These are phyloP conservation scores for Teratosphaeria viscida DNA, from an alignment of 2,329 filamentous ascomycete species.

Conservation along the genomic window DNA sequence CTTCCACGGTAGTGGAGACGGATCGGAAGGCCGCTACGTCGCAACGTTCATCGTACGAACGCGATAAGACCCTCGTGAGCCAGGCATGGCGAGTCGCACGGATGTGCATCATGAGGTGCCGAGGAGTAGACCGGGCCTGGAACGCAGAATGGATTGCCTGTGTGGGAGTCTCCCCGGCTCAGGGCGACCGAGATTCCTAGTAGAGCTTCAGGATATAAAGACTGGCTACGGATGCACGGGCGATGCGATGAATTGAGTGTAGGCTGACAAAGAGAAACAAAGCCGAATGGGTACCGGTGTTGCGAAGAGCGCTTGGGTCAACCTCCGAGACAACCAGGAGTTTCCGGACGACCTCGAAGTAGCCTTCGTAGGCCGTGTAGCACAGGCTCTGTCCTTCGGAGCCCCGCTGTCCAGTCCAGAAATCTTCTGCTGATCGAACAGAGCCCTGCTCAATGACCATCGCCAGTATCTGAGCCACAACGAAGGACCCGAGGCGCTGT, in stretches of 20 bases:
- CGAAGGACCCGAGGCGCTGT: no score
- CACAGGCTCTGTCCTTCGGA: not conserved
- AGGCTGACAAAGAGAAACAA: not conserved
- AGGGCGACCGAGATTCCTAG: not conserved
- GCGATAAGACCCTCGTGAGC: not conserved
- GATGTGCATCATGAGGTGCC: not conserved
- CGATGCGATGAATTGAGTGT: not conserved
- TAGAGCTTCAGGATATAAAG: not conserved
- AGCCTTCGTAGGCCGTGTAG: not conserved
- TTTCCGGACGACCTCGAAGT: not conserved
- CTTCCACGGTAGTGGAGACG: not conserved
- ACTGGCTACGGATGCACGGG: not conserved
- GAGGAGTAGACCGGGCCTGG: not conserved
- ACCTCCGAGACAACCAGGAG: not conserved
- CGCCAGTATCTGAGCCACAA: no score
- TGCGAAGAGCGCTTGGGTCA: not conserved
- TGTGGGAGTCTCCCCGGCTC: not conserved
- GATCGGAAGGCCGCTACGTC: not conserved
- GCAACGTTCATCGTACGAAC: not conserved
- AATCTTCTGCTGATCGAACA: no score
- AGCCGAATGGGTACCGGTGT: not conserved
- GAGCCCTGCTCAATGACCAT: no score
- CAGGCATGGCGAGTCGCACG: not conserved
- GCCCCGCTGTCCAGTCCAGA: no score
- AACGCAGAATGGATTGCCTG: not conserved